Base-by-base conservation (phyloP, 1,284 basidiomycete species). In the Moesziomyces aphidis region DNA sequence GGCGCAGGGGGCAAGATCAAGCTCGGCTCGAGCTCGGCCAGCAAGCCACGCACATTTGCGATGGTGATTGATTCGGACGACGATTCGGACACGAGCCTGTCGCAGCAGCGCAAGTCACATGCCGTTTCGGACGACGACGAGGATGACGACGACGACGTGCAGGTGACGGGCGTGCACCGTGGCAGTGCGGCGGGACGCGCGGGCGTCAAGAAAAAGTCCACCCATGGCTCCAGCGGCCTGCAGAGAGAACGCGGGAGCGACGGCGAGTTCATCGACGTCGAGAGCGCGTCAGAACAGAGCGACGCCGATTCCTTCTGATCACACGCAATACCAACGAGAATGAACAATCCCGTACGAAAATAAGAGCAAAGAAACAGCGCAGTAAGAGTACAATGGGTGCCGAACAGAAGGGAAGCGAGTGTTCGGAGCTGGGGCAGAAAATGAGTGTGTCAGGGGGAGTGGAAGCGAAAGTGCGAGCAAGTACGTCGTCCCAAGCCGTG, bases 181-280 rank as follows among this genome's bases (percentile, higher is more conserved):
- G 5, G 47, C 11, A 22, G 31, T 13, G 43, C 43, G 17, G 24
- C 28, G 19, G 21, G 31, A 9, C 17, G 2, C 24, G 34, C 45
- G 7, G 42, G 42, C 28, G 34, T 7, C 10, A 63, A 51, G 52
- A 55, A 63, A 26, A 60, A 63, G 13, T 53, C 39, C 28, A 31
- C 19, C 56, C 1, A 43, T 28, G n/a, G 10, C 24, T 47, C 24
- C 23, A 45, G 60, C 23, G 66, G 64, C 1, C 43, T 76, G 46
- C 73, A 76, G 45, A 52, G 73, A 13, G 73, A 72, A 44, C 51
- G 61, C 3, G 73, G 73, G 10, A 76, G 73, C 44, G 73, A 72
- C 51, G 73, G 73, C 24, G 73, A 72, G 24, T 76, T 72, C 34
- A 72, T 76, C 61, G 73, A 72, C 26, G 73, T 76, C 31, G 73